Base-by-base conservation (phyloP, 441 rosid species). In the California macrophylla region DNA sequence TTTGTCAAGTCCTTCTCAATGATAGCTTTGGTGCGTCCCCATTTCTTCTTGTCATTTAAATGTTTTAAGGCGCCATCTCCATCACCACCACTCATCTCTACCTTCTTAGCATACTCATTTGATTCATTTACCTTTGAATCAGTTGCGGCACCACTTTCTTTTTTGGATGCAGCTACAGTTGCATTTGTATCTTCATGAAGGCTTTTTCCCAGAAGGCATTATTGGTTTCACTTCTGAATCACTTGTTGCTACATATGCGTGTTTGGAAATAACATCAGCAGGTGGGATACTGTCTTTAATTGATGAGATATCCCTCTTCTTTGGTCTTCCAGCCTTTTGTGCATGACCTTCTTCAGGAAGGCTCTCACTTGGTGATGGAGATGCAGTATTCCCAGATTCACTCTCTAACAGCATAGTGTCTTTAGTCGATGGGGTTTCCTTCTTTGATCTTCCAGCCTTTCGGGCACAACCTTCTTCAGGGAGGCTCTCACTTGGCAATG, bases 51-150 rank as follows among this genome's bases (percentile, higher is more conserved):
- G 68, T 85, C 87, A 70, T 79, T 85, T 16, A 75, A 70, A 29
- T 78, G 78, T 69, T 81, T 88, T 32, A 67, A 36, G 69, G 83
- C 78, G 30, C 75, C 85, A 76, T 86, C 93, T 52, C 60, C 84
- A 45, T 71, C 72, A 40, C 79, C 75, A 69, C 74, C 79, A 69
- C 83, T 78, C 61, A 69, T 77, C 40, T 69, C 85, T 58, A 72
- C 82, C 82, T 83, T 91, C 78, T 85, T 91, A 71, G 81, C 78
- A 40, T 82, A 72, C 74, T 66, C 84, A 77, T 88, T 86, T 42
- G 68, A 68, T 61, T 70, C 69, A 78, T 91, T 91, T 64, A 73
- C 78, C 70, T 87, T 91, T 26, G 85, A 74, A 71, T 85, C 88
- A 79, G 81, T 80, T 18, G 78, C 71, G 6, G 71, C 16, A 34